Percentiles rank a stretch among this genome's conserved stretches.
phyloP scores from a whole-genome alignment of 306 rosid genomes.

The Vigna mungo region DNA sequence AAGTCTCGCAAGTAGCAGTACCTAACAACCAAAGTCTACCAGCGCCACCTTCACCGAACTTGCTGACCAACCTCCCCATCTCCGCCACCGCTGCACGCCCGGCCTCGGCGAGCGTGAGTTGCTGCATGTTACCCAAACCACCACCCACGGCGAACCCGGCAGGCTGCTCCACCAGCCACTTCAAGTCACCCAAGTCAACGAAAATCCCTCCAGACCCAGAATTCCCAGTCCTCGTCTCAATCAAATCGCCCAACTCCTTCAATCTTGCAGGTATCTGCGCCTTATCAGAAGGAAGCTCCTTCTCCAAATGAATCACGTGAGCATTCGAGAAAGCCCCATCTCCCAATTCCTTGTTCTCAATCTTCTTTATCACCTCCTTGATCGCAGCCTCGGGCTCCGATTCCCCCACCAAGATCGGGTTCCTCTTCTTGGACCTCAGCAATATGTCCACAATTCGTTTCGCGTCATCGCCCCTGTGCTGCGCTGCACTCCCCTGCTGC shows the following conservation, averaged over 20 bases:
- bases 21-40: constrained; percentile 86
- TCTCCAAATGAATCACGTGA: constrained; percentile 73
- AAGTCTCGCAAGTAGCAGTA: constrained; percentile 97
- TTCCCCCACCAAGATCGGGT: constrained; percentile 93
- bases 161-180: constrained; percentile 92
- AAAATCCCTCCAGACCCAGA: constrained; percentile 60
- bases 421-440: constrained; percentile 68
- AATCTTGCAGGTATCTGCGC: constrained; percentile 55
- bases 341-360: constrained; percentile 70
- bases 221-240: constrained; percentile 61
- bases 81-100: constrained; percentile 81
- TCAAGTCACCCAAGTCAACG: constrained; percentile 89
- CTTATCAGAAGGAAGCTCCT: constrained; percentile 72
- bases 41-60: constrained; percentile 61
- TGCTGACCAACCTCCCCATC: constrained; percentile 72
- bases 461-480: constrained; percentile 75
- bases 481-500: constrained; percentile 66
- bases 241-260: constrained; percentile 69
- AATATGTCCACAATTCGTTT: constrained; percentile 70
- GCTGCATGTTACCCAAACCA: constrained; percentile 61
- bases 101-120: constrained; percentile 66
- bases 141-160: constrained; percentile 50
- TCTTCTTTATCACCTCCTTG: constrained; percentile 71
- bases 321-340: constrained; percentile 61
- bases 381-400: constrained; percentile 85